Base-by-base conservation (phyloP, 2,329 filamentous ascomycete genomes). In the Periglandula ipomoeae region DNA sequence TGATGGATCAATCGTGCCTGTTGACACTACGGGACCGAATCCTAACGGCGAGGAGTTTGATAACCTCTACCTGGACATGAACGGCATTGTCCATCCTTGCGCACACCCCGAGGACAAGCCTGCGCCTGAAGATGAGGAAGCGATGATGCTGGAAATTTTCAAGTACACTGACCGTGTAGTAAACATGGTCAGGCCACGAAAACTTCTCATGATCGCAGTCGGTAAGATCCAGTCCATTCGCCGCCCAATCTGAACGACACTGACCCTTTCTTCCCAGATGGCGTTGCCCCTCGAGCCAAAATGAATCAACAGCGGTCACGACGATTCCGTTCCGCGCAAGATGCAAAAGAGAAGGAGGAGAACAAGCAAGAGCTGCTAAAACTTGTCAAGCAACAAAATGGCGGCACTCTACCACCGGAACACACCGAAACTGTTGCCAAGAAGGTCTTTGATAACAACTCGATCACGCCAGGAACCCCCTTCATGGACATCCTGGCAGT, bases 111-210 rank as follows among this genome's bases (percentile, higher is more conserved):
- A 98, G 66, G 91, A 97, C 61, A 82, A 82, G 54, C 89, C 93
- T 2, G 82, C 93, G 4, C 93, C 93, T 10, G 86, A 85, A 61
- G 91, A 93, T 52, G 93, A 98, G 71, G 89, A 95, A 65, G 93
- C 97, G 70, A 98, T 98, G 93, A 98, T 98, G 93, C 66, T 96
- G 59, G 94, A 94, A 63, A 84, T 98, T 53, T 98, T 98, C 75
- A 88, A 85, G 63, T 98, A 98, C 69, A 98, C 93, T n/a, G 90
- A 98, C 64, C 85, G 93, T 52, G 90, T 98, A 22, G 88, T 98
- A 56, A 96, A 95, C 66, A 98, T 98, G 91, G 91, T 95, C 56
- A 87, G 93, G 52, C 93, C 93, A 9, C 83, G 93, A 58, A 97
- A 96, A 70, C 72, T 98, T 44, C 78, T 98, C 49, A 93, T 97